Conservation (phyloP, 2,329 filamentous ascomycete genomes). For the Xylariales sp. region DNA sequence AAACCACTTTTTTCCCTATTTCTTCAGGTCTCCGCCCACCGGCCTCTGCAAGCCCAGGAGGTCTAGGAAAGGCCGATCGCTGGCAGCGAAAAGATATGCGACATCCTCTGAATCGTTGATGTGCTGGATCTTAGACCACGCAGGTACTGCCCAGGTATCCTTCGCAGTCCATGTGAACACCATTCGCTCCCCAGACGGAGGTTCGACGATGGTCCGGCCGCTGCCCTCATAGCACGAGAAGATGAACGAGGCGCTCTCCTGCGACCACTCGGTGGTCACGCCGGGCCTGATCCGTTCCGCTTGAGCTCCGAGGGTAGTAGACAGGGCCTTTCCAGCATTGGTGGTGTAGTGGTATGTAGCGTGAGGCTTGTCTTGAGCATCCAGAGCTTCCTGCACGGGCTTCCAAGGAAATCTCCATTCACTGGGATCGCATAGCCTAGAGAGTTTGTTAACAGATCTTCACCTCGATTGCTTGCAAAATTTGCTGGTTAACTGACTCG, state of each 20-base stretch:
- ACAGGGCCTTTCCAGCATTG: not conserved
- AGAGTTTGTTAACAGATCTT: not conserved
- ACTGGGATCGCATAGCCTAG: not conserved
- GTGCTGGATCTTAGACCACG: no score
- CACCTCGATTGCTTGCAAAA: not conserved
- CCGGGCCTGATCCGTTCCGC: constrained; percentile 4
- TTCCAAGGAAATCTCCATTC: constrained; percentile 4
- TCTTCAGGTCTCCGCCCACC: no score
- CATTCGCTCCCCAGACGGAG: not conserved
- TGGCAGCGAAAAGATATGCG: no score
- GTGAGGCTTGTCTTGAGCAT: not conserved
- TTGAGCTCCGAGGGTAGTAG: constrained; percentile 3
- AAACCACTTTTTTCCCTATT: no score
- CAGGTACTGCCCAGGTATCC: constrained; percentile 8
- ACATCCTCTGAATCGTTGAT: no score
- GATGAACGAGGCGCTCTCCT: constrained; percentile 5
- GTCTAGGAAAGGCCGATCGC: no score
- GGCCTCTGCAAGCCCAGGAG: no score
- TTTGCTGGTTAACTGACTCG: not conserved
- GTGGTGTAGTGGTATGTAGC: constrained; percentile 6
- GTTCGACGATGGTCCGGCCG: not conserved
- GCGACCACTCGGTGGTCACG: not conserved
- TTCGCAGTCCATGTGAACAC: not conserved
- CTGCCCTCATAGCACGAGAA: constrained; percentile 4
- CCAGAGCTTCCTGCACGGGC: not conserved